Conservation (phyloP, 2,329 filamentous ascomycete genomes). For the Didymella arachidicola region DNA sequence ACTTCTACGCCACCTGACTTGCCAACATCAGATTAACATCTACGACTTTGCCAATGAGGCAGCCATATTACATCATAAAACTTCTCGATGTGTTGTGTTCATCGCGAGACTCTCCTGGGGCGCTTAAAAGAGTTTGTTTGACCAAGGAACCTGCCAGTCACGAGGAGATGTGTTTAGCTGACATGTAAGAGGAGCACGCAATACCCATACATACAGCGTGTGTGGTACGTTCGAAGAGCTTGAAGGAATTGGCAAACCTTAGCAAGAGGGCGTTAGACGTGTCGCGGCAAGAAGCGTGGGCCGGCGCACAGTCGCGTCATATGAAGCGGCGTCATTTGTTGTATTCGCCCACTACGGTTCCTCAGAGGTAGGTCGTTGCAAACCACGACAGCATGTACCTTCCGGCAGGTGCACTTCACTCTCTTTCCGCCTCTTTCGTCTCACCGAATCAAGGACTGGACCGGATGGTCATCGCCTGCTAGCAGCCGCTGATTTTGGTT, state of each 20-base stretch:
- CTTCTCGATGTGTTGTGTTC: background rate
- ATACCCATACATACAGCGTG: background rate
- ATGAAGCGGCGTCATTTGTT: background rate
- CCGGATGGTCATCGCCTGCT: background rate
- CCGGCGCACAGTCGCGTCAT: background rate
- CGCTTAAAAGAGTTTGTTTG: background rate
- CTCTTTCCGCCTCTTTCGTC: background rate
- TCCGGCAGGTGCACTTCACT: background rate
- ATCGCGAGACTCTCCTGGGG: background rate
- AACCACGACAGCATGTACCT: background rate
- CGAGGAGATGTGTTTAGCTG: background rate
- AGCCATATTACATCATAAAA: background rate
- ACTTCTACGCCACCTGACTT: background rate
- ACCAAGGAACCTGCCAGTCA: background rate
- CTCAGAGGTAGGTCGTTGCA: background rate
- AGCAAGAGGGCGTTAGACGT: slow-evolving; percentile 3
- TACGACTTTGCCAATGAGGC: background rate
- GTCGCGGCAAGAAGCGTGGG: background rate
- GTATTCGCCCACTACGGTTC: background rate
- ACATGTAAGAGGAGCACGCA: background rate
- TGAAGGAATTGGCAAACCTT: slow-evolving; percentile 6
- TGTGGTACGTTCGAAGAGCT: background rate
- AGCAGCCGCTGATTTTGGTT: background rate
- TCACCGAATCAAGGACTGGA: background rate
- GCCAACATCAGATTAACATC: background rate